Evolutionary conservation across 2,329 filamentous ascomycete species (phyloP), one percentile per base, ranked within the genome.

Genomic region (Hortaea werneckii): DNA sequence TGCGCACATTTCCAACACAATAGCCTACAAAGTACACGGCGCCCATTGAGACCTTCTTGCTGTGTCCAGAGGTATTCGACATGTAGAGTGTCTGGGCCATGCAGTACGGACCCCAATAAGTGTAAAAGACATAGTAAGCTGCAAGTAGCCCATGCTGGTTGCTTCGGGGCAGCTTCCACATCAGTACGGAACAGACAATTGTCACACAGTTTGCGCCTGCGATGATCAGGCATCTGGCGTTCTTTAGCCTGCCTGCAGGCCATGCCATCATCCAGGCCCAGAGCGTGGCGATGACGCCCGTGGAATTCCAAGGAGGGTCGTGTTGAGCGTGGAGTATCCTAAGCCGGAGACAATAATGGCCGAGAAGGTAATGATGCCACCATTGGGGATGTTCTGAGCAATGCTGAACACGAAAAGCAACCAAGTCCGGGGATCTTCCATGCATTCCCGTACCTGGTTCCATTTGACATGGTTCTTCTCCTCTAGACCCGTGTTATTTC

Each of bases 371-470:
- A 44, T 49, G 12, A 54, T 27, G 2, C 51, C 51, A 10, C 53
- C 51, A 41, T 54, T 55, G 5, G 53, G 53, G n/a, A 54, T 52
- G 35, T 42, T 49, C 12, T 45, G 41, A 5, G 47, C 46, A 26
- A 54, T 38, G 27, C 41, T 42, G 32, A 50, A 54, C n/a, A 52
- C 10, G 27, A 46, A 43, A 27, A 53, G 45, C 9, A 52, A 30
- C 74, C 76, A 82, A 0, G 76, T 78, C 58, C 82, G 80, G n/a
- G 68, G 54, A 49, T 82, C 79, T 1, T 69, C 49, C 9, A 74
- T 58, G 0, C 77, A 67, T 54, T 83, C 79, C 41, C 66, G 61
- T 2, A 79, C 68, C 50, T 75, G 71, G 4, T 69, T 62, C 72
- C 71, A 74, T 52, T 74, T 73, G n/a, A 51, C 43, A 29, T 49